A percentile compares a stretch with the other conserved stretches of the same genome.
Conservation (phyloP, 2,329 filamentous ascomycete species). For the Anthostomella pinea region DNA sequence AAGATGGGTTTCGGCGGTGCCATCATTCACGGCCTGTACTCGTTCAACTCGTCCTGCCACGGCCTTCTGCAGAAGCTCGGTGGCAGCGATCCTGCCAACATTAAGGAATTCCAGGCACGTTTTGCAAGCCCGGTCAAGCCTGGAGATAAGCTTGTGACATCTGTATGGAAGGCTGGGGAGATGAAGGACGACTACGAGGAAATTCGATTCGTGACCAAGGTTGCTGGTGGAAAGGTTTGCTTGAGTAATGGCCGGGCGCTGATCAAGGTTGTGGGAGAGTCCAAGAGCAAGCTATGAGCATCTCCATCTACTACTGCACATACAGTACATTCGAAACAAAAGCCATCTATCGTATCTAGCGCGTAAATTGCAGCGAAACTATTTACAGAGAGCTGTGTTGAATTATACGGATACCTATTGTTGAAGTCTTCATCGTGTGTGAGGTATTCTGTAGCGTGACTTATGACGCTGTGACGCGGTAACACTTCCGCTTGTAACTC, state of each 20-base stretch:
- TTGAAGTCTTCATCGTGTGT: no score
- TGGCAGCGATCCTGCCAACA: conserved; percentile 72
- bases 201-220: conserved; percentile 73
- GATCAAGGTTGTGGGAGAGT: conserved; percentile 59
- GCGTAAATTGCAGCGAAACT: not conserved
- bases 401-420: no score
- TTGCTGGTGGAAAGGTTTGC: conserved; percentile 79
- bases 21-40: conserved; percentile 88
- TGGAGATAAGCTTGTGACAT: conserved; percentile 75
- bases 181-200: conserved; percentile 73
- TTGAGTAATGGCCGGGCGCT: conserved; percentile 83
- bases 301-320: no score
- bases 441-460: no score
- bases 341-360: no score
- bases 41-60: conserved; percentile 78
- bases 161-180: conserved; percentile 76
- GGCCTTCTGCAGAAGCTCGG: conserved; percentile 71
- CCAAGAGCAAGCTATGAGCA: conserved; percentile 61
- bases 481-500: conserved; percentile 7
- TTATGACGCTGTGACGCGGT: conserved; percentile 22
- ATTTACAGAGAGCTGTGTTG: no score
- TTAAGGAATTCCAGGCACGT: conserved; percentile 84
- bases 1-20: conserved; percentile 89
- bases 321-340: no score
- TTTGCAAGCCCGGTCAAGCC: conserved; percentile 84